Conservation (phyloP, 2,329 filamentous ascomycete genomes). For the Pseudogymnoascus verrucosus region DNA sequence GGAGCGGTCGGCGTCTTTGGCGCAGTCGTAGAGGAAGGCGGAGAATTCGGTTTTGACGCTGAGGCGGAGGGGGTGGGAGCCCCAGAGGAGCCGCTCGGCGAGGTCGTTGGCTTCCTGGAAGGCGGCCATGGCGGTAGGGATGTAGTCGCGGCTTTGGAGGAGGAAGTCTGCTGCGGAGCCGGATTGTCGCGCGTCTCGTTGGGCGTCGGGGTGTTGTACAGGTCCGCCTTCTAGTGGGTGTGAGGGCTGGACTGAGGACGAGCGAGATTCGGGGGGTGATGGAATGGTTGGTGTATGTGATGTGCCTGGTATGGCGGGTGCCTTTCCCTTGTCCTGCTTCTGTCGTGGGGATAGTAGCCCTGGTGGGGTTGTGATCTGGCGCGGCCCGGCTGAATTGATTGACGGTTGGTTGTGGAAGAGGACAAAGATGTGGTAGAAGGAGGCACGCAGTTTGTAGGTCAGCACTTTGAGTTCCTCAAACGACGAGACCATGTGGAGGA, state of each 20-base stretch:
- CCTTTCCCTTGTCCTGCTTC: slow-evolving; percentile 26
- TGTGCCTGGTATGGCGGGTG: slow-evolving; percentile 15
- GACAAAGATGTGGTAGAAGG: slow-evolving; percentile 94
- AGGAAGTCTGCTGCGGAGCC: slow-evolving; percentile 62
- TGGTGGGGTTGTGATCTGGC: slow-evolving; percentile 32
- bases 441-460: slow-evolving; percentile 83
- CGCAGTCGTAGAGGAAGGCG: slow-evolving; percentile 88
- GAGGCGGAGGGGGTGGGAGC: slow-evolving; percentile 80
- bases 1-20: slow-evolving; percentile 71
- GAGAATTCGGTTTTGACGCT: slow-evolving; percentile 89
- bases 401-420: slow-evolving; percentile 88
- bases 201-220: slow-evolving; percentile 34
- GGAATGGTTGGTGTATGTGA: slow-evolving; percentile 10
- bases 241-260: slow-evolving; percentile 26
- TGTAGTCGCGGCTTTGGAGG: slow-evolving; percentile 69
- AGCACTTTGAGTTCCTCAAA: slow-evolving; percentile 82
- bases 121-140: slow-evolving; percentile 70
- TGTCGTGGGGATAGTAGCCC: slow-evolving; percentile 24
- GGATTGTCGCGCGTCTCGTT: slow-evolving; percentile 30
- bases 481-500: slow-evolving; percentile 74
- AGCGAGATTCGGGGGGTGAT: slow-evolving; percentile 18
- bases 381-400: slow-evolving; percentile 35
- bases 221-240: slow-evolving; percentile 34
- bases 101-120: slow-evolving; percentile 71
- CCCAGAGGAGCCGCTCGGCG: slow-evolving; percentile 69